These are phyloP conservation scores for Cadophora luteo-olivacea DNA, from an alignment of 2,329 filamentous ascomycete genomes.

Conservation along the genomic window DNA sequence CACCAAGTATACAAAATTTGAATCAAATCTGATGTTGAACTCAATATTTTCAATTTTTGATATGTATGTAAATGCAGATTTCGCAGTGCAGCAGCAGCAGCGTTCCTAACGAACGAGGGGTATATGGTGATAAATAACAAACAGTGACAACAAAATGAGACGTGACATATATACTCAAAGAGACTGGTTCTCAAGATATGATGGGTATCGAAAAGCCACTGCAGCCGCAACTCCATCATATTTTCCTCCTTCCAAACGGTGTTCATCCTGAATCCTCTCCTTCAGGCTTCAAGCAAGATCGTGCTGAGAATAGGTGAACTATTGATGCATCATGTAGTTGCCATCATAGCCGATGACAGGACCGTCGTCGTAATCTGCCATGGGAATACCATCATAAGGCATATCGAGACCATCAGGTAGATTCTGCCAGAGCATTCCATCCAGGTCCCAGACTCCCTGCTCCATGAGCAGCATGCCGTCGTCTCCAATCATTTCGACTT, in stretches of 20 bases:
- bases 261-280: conserved; percentile 7
- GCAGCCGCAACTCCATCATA: conserved; percentile 14
- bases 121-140: conserved; percentile 9
- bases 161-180: conserved; percentile 13
- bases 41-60: background rate
- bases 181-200: conserved; percentile 3
- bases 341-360: conserved; percentile 32
- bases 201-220: conserved; percentile 9
- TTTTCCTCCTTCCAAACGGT: conserved; percentile 7
- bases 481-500: conserved; percentile 54
- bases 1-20: background rate
- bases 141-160: background rate
- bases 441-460: conserved; percentile 62
- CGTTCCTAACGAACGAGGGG: conserved; percentile 19
- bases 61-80: background rate
- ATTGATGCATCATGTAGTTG: conserved; percentile 40
- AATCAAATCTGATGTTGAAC: background rate
- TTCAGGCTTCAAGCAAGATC: background rate
- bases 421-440: conserved; percentile 61
- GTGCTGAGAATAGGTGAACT: conserved; percentile 5
- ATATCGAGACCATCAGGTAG: conserved; percentile 48
- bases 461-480: conserved; percentile 61
- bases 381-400: conserved; percentile 42
- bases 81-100: conserved; percentile 5
- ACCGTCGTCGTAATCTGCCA: conserved; percentile 37